These are phyloP conservation scores for Cutaneotrichosporon cyanovorans DNA, from an alignment of 1,284 basidiomycete species.

Conservation along the genomic window DNA sequence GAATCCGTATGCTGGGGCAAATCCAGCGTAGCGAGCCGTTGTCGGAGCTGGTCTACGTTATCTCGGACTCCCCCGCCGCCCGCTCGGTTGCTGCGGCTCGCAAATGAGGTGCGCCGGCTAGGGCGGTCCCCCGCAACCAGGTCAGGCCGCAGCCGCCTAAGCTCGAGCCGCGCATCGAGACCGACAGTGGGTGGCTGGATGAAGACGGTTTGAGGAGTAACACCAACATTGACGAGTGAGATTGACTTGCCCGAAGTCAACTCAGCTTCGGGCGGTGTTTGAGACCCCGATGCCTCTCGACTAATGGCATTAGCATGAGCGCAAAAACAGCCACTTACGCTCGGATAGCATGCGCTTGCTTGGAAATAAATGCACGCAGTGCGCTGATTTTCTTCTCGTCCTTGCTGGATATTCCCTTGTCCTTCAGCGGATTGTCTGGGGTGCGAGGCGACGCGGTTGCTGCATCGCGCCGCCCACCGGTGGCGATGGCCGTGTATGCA, in stretches of 20 bases:
- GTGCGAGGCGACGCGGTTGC: neutral
- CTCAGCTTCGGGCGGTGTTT: slow-evolving; percentile 18
- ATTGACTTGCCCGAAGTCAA: slow-evolving; percentile 40
- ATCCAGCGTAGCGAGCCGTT: slow-evolving; percentile 32
- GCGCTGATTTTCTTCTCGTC: slow-evolving; percentile 49
- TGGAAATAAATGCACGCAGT: slow-evolving; percentile 79
- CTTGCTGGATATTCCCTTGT: slow-evolving; percentile 49
- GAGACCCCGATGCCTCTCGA: slow-evolving; percentile 21
- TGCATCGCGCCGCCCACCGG: neutral
- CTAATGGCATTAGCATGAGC: slow-evolving; percentile 23
- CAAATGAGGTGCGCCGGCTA: slow-evolving; percentile 38
- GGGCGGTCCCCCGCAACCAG: slow-evolving; percentile 18
- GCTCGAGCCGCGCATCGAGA: slow-evolving; percentile 32
- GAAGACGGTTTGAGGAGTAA: slow-evolving; percentile 94
- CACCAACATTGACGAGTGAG: slow-evolving; percentile 67
- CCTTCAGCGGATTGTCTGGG: no score
- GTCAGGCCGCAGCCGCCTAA: slow-evolving; percentile 31
- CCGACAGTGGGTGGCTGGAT: slow-evolving; percentile 53
- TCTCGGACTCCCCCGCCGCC: no score
- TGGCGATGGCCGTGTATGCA: slow-evolving; percentile 1
- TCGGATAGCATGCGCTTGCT: slow-evolving; percentile 62
- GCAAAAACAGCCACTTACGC: slow-evolving; percentile 47
- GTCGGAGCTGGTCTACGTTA: slow-evolving; percentile 37
- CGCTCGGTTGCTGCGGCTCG: slow-evolving; percentile 32
- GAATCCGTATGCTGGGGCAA: no score